phyloP scores from a whole-genome alignment of 2,329 filamentous ascomycete genomes.

The Trichoderma lentiforme region DNA sequence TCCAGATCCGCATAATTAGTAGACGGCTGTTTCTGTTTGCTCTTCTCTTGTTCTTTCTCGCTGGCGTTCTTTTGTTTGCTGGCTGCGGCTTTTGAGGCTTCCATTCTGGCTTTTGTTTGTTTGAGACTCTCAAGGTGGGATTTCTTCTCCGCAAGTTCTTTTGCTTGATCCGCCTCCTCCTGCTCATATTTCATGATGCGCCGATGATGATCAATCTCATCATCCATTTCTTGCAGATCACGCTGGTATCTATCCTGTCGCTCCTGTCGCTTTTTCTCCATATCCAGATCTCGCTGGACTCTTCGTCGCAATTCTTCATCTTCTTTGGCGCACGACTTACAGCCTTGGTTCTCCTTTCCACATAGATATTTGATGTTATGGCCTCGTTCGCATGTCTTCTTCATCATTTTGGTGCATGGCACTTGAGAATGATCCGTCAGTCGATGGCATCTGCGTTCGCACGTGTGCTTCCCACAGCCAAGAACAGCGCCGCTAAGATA shows the following conservation, averaged over 20 bases:
- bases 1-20: conserved; percentile 7
- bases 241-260: conserved; percentile 44
- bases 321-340: conserved; percentile 51
- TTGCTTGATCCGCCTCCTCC: conserved; percentile 44
- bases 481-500: conserved; percentile 45
- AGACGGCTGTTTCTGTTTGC: background rate
- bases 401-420: conserved; percentile 34
- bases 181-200: conserved; percentile 40
- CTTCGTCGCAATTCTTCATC: conserved; percentile 43
- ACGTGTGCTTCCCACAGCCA: conserved; percentile 57
- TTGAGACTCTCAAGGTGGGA: conserved; percentile 45
- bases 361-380: conserved; percentile 52
- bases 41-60: background rate
- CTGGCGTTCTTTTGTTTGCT: conserved; percentile 8
- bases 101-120: conserved; percentile 26
- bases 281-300: conserved; percentile 43
- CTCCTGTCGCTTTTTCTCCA: conserved; percentile 47
- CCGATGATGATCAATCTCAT: conserved; percentile 50
- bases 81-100: conserved; percentile 12
- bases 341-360: conserved; percentile 37
- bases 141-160: conserved; percentile 43
- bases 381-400: conserved; percentile 47
- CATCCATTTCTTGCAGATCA: conserved; percentile 48
- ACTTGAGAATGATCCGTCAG: conserved; percentile 54
- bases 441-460: conserved; percentile 60